Conservation (phyloP, 768 basidiomycete species). For the Naganishia vaughanmartiniae region DNA sequence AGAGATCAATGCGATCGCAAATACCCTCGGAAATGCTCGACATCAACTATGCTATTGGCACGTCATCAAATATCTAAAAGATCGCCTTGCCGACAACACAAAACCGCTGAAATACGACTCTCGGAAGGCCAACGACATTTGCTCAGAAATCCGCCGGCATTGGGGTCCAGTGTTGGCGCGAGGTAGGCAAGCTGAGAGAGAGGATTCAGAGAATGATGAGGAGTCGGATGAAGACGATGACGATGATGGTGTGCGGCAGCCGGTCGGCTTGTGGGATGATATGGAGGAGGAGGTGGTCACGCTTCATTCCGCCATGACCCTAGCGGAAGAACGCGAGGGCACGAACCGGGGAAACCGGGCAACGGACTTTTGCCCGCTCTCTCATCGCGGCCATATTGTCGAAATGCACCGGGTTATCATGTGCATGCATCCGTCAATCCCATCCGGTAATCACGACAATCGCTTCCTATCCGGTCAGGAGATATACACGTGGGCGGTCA, state of each 20-base stretch:
- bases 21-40: background rate
- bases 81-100: background rate
- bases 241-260: too few relatives aligned
- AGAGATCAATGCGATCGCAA: background rate
- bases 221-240: background rate
- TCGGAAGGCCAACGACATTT: background rate
- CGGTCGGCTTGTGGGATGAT: too few relatives aligned
- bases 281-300: too few relatives aligned
- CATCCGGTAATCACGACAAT: background rate
- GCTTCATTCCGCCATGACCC: background rate
- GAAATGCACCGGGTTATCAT: background rate
- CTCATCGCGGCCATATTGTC: background rate
- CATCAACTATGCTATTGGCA: conserved; percentile 4
- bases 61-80: background rate
- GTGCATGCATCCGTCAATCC: background rate
- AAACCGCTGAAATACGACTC: background rate
- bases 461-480: background rate
- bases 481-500: background rate
- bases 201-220: background rate
- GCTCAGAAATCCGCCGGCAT: background rate
- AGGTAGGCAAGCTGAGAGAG: too few relatives aligned
- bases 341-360: background rate
- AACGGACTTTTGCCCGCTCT: background rate
- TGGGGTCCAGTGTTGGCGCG: background rate
- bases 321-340: background rate